phyloP scores from a whole-genome alignment of 176 grass and related monocot genomes.

The Bonia amplexicaulis region DNA sequence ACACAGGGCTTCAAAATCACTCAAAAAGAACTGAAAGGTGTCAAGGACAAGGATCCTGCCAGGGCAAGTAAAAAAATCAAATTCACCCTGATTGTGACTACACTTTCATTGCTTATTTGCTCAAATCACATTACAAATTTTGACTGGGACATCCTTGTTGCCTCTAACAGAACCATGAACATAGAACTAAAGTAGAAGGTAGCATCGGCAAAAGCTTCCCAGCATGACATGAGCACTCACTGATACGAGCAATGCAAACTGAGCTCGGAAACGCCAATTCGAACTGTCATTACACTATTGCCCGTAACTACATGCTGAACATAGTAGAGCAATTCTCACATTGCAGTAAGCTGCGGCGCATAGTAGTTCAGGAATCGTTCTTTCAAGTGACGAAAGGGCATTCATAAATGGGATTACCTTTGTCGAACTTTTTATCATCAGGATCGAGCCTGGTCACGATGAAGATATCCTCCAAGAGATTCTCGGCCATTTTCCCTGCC shows the following conservation, averaged over 20 bases:
- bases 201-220: not conserved
- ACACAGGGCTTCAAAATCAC: not conserved
- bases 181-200: not conserved
- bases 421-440: slow-evolving; percentile 74
- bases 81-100: not conserved
- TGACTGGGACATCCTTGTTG: too few species aligned
- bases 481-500: slow-evolving; percentile 35
- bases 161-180: not conserved
- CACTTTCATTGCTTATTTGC: not conserved
- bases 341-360: not conserved
- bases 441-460: slow-evolving; percentile 38
- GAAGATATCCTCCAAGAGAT: slow-evolving; percentile 65
- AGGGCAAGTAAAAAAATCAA: not conserved
- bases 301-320: not conserved
- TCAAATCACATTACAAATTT: not conserved
- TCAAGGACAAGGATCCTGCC: not conserved
- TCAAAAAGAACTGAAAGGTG: not conserved
- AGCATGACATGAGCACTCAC: not conserved
- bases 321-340: not conserved
- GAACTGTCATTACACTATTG: not conserved
- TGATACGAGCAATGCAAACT: not conserved
- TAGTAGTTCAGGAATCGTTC: too few species aligned
- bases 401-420: slow-evolving; percentile 30
- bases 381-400: not conserved
- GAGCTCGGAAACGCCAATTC: not conserved